Evolutionary conservation across 306 rosid genomes (phyloP).

Genomic region (Acacia melanoxylon): DNA sequence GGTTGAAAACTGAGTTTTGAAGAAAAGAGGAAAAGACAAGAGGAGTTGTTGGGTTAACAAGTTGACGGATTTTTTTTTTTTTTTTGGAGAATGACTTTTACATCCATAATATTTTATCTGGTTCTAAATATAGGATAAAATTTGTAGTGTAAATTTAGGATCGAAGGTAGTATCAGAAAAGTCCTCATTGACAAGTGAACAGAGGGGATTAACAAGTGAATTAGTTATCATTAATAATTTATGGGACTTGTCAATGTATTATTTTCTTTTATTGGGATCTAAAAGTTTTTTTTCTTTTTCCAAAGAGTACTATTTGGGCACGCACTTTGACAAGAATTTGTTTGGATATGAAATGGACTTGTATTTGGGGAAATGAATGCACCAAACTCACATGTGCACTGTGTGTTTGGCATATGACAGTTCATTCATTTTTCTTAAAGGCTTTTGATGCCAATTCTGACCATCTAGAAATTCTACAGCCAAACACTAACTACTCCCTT

Average conservation of each 20-base stretch:
- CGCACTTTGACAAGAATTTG: constrained; percentile 28
- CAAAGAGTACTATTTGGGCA: constrained; percentile 29
- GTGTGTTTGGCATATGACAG: constrained; percentile 44
- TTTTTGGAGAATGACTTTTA: too few relatives aligned
- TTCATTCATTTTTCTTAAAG: constrained; percentile 42
- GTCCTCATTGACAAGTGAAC: too few relatives aligned
- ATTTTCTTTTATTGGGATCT: too few relatives aligned
- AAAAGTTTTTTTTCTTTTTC: too few relatives aligned
- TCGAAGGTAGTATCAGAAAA: too few relatives aligned
- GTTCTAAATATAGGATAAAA: too few relatives aligned
- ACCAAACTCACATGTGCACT: constrained; percentile 57
- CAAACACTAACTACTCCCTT: not conserved
- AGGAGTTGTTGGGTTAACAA: constrained; percentile 32
- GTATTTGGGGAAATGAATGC: constrained; percentile 39
- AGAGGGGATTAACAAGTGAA: too few relatives aligned
- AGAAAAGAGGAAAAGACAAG: not conserved
- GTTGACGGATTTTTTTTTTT: constrained; percentile 18
- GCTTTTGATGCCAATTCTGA: constrained; percentile 34
- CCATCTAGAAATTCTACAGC: constrained; percentile 18
- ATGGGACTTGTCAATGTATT: too few relatives aligned
- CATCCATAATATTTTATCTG: too few relatives aligned
- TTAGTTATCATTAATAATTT: too few relatives aligned
- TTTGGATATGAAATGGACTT: constrained; percentile 43
- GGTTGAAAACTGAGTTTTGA: constrained; percentile 5
- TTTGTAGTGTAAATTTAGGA: too few relatives aligned